Evolutionary conservation across 169 alveolate genomes (phyloP).

Genomic region (Cryptosporidium sp.): DNA sequence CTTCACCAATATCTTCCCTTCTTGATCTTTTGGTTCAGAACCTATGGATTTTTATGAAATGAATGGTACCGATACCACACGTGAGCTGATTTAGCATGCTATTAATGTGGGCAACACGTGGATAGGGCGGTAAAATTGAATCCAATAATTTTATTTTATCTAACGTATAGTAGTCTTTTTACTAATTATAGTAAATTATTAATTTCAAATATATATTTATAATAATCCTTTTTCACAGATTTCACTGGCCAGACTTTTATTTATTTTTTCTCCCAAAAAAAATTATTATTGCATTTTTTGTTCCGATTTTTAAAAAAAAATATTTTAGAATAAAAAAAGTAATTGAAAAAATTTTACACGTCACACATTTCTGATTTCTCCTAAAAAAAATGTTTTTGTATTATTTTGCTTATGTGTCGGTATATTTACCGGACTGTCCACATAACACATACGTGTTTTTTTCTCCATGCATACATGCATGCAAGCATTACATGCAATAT

Average conservation of each 20-base stretch:
- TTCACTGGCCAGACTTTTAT: constrained; percentile 9
- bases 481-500: constrained; percentile 14
- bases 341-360: constrained; percentile 1
- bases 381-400: background rate
- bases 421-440: constrained; percentile 60
- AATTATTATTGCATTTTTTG: constrained; percentile 27
- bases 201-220: constrained; percentile 2
- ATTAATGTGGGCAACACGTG: constrained; percentile 78
- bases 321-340: background rate
- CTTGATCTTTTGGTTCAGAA: constrained; percentile 51
- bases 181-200: background rate
- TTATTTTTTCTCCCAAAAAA: background rate
- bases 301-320: background rate
- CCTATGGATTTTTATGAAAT: constrained; percentile 44
- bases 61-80: constrained; percentile 77
- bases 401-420: constrained; percentile 16
- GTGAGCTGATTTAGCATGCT: constrained; percentile 75
- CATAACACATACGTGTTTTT: constrained; percentile 48
- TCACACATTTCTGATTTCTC: background rate
- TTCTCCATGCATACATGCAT: constrained; percentile 44
- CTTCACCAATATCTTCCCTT: constrained; percentile 45
- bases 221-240: constrained; percentile 1
- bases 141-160: constrained; percentile 66
- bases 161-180: constrained; percentile 53
- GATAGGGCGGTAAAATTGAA: constrained; percentile 72